Evolutionary conservation across 2,329 filamentous ascomycete species (phyloP).

Genomic region (Ophiocordyceps camponoti-leonardi): DNA sequence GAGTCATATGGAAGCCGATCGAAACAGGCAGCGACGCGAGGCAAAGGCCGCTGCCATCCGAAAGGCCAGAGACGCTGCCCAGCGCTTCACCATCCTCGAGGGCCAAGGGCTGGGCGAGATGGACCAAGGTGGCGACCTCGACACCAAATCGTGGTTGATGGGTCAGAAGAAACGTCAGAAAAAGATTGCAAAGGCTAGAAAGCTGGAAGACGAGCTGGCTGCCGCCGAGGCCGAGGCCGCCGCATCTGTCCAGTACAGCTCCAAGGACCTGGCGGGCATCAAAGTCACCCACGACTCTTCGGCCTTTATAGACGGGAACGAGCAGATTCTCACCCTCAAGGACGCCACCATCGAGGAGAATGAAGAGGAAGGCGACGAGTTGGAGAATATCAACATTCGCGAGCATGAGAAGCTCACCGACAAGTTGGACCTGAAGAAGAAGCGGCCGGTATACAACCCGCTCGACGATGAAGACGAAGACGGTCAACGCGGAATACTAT

Average conservation of each 20-base stretch:
- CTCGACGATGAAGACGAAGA: slow-evolving; percentile 50
- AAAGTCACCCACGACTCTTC: slow-evolving; percentile 79
- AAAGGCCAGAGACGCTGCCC: slow-evolving; percentile 70
- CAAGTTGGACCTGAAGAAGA: slow-evolving; percentile 74
- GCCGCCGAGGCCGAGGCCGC: slow-evolving; percentile 53
- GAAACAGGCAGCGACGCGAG: slow-evolving; percentile 61
- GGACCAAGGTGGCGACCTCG: slow-evolving; percentile 46
- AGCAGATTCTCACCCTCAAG: slow-evolving; percentile 88
- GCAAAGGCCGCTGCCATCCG: slow-evolving; percentile 70
- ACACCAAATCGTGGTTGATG: slow-evolving; percentile 75
- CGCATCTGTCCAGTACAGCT: slow-evolving; percentile 55
- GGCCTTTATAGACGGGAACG: slow-evolving; percentile 65
- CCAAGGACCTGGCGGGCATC: slow-evolving; percentile 74
- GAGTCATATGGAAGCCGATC: slow-evolving; percentile 50
- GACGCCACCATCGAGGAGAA: slow-evolving; percentile 73
- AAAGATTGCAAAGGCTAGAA: slow-evolving; percentile 65
- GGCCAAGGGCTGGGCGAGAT: slow-evolving; percentile 72
- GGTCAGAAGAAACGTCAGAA: slow-evolving; percentile 88
- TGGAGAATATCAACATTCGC: slow-evolving; percentile 59
- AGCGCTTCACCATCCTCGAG: slow-evolving; percentile 57
- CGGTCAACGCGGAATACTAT: slow-evolving; percentile 46
- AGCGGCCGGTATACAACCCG: slow-evolving; percentile 76
- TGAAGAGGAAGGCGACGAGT: slow-evolving; percentile 77
- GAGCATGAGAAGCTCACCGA: slow-evolving; percentile 60
- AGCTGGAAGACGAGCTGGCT: slow-evolving; percentile 57